Percentiles rank a stretch among this genome's conserved stretches.
These are phyloP conservation scores for Podospora bellae-mahoneyi DNA, from an alignment of 495 filamentous ascomycete genomes.

Conservation along the genomic window DNA sequence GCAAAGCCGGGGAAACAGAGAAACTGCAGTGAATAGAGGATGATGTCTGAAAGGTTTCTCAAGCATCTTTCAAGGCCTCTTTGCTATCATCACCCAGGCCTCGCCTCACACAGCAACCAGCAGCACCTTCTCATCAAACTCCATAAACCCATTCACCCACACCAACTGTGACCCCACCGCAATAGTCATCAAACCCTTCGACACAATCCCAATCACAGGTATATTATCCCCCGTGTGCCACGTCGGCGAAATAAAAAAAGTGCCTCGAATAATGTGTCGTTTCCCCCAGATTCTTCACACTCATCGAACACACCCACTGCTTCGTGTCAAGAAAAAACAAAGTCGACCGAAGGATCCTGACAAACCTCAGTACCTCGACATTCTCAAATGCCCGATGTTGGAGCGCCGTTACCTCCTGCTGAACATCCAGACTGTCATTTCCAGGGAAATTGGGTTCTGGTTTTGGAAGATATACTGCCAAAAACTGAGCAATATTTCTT, in stretches of 20 bases:
- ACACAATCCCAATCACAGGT: slow-evolving; percentile 9
- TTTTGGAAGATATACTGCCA: too few relatives aligned
- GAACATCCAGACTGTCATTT: neutral
- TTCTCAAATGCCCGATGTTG: neutral
- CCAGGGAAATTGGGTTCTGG: too few relatives aligned
- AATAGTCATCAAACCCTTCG: slow-evolving; percentile 3
- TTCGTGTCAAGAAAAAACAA: slow-evolving; percentile 17
- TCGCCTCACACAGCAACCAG: neutral
- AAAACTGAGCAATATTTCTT: too few relatives aligned
- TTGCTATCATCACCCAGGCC: neutral
- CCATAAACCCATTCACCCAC: slow-evolving; percentile 21
- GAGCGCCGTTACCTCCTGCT: neutral
- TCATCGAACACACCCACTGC: slow-evolving; percentile 21
- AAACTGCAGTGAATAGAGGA: too few relatives aligned
- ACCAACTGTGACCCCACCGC: slow-evolving; percentile 6
- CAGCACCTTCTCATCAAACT: slow-evolving; percentile 20
- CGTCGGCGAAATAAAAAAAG: slow-evolving; percentile 23
- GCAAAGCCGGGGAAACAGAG: too few relatives aligned
- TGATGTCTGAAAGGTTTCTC: too few relatives aligned
- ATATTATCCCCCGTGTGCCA: slow-evolving; percentile 11
- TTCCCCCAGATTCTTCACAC: slow-evolving; percentile 7
- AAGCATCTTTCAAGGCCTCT: too few relatives aligned
- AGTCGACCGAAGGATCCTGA: slow-evolving; percentile 10
- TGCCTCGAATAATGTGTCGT: slow-evolving; percentile 15
- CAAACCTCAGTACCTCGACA: neutral